Evolutionary conservation across 768 basidiomycete genomes (phyloP), one percentile per base, ranked within the genome.

Genomic region (Podaxis pistillaris): DNA sequence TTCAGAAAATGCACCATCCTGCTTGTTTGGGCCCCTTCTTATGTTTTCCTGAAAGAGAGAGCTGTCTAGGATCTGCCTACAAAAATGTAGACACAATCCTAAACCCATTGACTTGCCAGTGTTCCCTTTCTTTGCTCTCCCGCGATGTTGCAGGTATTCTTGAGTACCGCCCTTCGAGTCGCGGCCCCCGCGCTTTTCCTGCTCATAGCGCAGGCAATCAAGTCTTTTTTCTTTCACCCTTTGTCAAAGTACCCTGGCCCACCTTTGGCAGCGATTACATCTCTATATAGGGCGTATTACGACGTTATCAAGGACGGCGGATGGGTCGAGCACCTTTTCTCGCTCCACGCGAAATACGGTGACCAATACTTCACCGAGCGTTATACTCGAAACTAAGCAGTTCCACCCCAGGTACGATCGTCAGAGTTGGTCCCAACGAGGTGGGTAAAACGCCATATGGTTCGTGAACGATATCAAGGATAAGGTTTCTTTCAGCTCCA

Each of bases 361-460:
- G 65, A 47, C 66, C 30, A 26, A 19, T 11, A 33, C 28, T 56
- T 56, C 9, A 26, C 26, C 7, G 33, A 17, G 6, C 22, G 7
- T 9, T 36, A 36, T 12, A 4, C 19, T 22, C 26, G 19, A 17
- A 30, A 56, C 19, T 24, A 53, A 28, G 63, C 19, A 1, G 4
- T 36, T 19, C n/a, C 8, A 9, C 13, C 17, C 28, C 40, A 79
- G 78, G 79, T 12, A 68, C 72, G 36, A 69, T 79, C 33, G 70
- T 79, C 40, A 70, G 79, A 58, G 68, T 79, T 51, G 75, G 68
- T 0, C 78, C 78, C 0, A 76, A 79, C 63, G 75, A 79, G 70
- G 79, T 78, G 55, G 13, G 70, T 7, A 19, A 19, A 37, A 2
- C 4, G 9, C 37, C 65, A 52, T 38, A 50, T n/a, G 17, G 46